Evolutionary conservation across 768 basidiomycete genomes (phyloP), one percentile per base, ranked within the genome.

Genomic region (Cystofilobasidium macerans): DNA sequence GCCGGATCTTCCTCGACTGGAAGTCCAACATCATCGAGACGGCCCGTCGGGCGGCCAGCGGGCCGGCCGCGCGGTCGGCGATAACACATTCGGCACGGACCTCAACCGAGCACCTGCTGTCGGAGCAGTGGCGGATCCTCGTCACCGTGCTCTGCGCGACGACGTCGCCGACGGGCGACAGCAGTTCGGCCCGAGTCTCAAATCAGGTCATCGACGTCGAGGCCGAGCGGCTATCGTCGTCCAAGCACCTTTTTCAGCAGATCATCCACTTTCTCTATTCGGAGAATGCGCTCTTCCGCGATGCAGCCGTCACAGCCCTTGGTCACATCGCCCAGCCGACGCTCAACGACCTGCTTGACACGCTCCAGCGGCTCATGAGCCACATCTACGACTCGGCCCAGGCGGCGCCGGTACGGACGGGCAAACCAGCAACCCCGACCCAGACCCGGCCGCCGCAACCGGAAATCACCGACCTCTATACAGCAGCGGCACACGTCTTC

Each of bases 401-500:
- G 18, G 53, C 61, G 56, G 14, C 48, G 26, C 20, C 40, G n/a
- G 16, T 20, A 20, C 48, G 48, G 24, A 51, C 28, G n/a, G n/a
- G n/a, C 48, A 51, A 51, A 24, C 48, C 48, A 20, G 28, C 28
- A 24, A 54, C 43, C 26, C 48, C 38, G n/a, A 62, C 47, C 22
- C 61, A 24, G n/a, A 36, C 61, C 11, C 61, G 61, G 4, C 45
- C 26, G 22, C 24, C 33, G 26, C 63, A 24, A 24, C 51, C 43
- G 35, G 65, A 54, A 28, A 51, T 22, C 65, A 79, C 66, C 84
- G 86, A 65, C 82, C 84, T 64, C 45, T 87, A 86, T 75, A 88
- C 89, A 2, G 86, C 90, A 30, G 85, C 93, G 32, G 88, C 89
- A 30, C 85, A 88, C 38, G 91, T 93, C 54, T 94, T 92, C 74